Percentiles rank a stretch among this genome's conserved stretches.
These are phyloP conservation scores for Aspergillus thermomutatus DNA, from an alignment of 2,329 filamentous ascomycete genomes.

Conservation along the genomic window DNA sequence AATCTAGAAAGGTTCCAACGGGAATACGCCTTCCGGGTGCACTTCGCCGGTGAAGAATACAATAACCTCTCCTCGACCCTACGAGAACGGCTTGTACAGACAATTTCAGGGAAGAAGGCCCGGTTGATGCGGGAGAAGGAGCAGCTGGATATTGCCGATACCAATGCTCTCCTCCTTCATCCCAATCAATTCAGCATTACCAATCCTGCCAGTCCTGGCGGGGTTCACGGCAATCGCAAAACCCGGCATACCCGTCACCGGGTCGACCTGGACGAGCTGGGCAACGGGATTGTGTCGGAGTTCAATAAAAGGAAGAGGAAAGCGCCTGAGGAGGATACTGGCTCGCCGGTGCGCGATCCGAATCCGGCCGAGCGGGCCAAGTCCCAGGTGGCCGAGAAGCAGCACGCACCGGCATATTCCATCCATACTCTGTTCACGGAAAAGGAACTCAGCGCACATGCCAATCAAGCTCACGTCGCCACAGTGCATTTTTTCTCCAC, in stretches of 20 bases:
- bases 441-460: slow-evolving; percentile 61
- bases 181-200: slow-evolving; percentile 65
- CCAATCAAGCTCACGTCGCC: slow-evolving; percentile 59
- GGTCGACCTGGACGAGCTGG: slow-evolving; percentile 51
- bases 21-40: slow-evolving; percentile 57
- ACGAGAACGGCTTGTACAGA: slow-evolving; percentile 59
- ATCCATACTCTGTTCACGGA: slow-evolving; percentile 65
- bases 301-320: slow-evolving; percentile 59
- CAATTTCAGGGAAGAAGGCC: slow-evolving; percentile 55
- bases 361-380: slow-evolving; percentile 53
- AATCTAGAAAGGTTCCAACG: slow-evolving; percentile 55
- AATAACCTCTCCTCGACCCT: slow-evolving; percentile 56
- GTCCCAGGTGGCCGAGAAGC: slow-evolving; percentile 53
- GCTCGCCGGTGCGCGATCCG: slow-evolving; percentile 54
- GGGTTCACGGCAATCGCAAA: slow-evolving; percentile 59
- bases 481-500: slow-evolving; percentile 58
- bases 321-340: slow-evolving; percentile 55
- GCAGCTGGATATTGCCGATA: slow-evolving; percentile 64
- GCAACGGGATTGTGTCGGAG: slow-evolving; percentile 46
- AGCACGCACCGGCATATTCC: slow-evolving; percentile 57
- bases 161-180: slow-evolving; percentile 62
- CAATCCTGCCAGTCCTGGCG: slow-evolving; percentile 61
- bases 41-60: slow-evolving; percentile 62
- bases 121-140: slow-evolving; percentile 63
- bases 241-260: slow-evolving; percentile 61